Percentiles rank a stretch among this genome's conserved stretches.
Conservation (phyloP, 2,329 filamentous ascomycete species). For the Colletotrichum liaoningense region DNA sequence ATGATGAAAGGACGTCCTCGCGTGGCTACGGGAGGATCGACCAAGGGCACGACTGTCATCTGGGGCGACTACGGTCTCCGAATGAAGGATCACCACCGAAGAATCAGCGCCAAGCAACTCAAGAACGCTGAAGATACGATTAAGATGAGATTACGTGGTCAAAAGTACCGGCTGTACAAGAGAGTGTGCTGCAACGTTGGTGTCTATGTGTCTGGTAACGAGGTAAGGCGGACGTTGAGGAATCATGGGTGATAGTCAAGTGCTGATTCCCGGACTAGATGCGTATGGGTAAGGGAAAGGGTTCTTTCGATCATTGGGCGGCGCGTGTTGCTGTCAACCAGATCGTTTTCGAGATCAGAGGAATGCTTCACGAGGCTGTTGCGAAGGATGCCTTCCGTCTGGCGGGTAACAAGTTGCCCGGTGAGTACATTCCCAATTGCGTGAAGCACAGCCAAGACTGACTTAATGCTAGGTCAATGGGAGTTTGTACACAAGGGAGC, state of each 20-base stretch:
- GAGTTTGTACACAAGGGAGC: conserved; percentile 96
- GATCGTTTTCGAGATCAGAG: conserved; percentile 92
- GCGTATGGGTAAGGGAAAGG: conserved; percentile 99
- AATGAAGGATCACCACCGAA: conserved; percentile 92
- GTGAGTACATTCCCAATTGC: conserved; percentile 58
- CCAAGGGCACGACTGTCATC: conserved; percentile 91
- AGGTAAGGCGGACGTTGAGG: conserved; percentile 62
- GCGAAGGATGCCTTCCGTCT: conserved; percentile 93
- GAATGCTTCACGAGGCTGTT: conserved; percentile 93
- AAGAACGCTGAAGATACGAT: conserved; percentile 96
- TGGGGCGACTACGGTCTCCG: conserved; percentile 97
- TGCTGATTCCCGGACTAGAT: conserved; percentile 59
- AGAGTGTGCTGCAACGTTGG: conserved; percentile 92
- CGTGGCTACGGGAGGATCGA: conserved; percentile 90
- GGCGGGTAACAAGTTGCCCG: conserved; percentile 94
- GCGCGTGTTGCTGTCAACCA: conserved; percentile 90
- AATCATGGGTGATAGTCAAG: neutral
- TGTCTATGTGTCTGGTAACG: conserved; percentile 95
- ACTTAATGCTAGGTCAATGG: conserved; percentile 72
- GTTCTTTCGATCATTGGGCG: conserved; percentile 97
- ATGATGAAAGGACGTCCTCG: conserved; percentile 93
- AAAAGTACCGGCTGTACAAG: conserved; percentile 94
- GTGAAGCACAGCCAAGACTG: conserved; percentile 31
- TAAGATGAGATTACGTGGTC: conserved; percentile 85
- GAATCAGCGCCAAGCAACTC: conserved; percentile 87